Conservation (phyloP, 805 yeast species). For the Schizosaccharomyces pombe region ASM294v3 CU329670.1:1110501-1111000, state of each 20-base stretch:
- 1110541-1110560: no score
- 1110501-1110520: no score
- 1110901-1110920: conserved; percentile 93
- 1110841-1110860: conserved; percentile 34
- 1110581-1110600: no score
- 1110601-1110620: no score
- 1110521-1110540: no score
- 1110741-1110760: conserved; percentile 91
- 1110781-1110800: conserved; percentile 85
- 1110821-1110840: background rate
- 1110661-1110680: no score
- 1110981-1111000: conserved; percentile 45
- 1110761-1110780: conserved; percentile 82
- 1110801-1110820: conserved; percentile 39
- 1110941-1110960: conserved; percentile 36
- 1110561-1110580: no score
- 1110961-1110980: conserved; percentile 84
- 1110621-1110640: no score
- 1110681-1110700: no score
- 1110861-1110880: conserved; percentile 81
- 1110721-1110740: no score
- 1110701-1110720: no score
- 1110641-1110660: no score
- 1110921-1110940: conserved; percentile 79
- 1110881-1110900: conserved; percentile 85